Evolutionary conservation across 2,329 filamentous ascomycete genomes (phyloP), one percentile per base, ranked within the genome.

Genomic region (Fusarium sp.): DNA sequence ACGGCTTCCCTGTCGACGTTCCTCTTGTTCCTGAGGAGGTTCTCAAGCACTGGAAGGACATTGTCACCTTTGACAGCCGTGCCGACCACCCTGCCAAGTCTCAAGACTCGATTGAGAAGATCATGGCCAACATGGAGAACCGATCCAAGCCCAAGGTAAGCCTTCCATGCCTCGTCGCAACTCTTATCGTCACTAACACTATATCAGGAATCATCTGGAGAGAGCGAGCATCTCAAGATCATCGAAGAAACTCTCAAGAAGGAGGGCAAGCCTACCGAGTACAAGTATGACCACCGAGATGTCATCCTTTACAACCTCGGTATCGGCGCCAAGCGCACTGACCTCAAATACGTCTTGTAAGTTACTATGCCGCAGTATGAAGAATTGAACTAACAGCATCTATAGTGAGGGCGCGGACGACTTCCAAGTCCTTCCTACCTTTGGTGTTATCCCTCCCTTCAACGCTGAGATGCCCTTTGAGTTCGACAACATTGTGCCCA

Each of bases 261-360:
- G 43, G 85, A 93, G 75, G 83, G 90, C 34, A 74, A 76, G 38
- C 90, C 91, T 48, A 92, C 91, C 52, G 86, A 91, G 71, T 98
- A 91, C 80, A 84, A 83, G 63, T 98, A 93, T 74, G 88, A 89
- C 65, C 93, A 98, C 74, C 89, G 88, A 70, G 95, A 99, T 76
- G 84, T 90, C 46, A 95, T 96, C 71, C 89, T 99, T 44, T 99
- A 99, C 85, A 98, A 97, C 80, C 84, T 99, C 38, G 94, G 94
- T 58, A 79, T 99, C 60, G 95, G 95, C 55, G 93, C 94, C 66
- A 97, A 96, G 83, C 88, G 91, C 68, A 92, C 87, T 28, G 92
- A 99, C 61, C 85, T 99, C 35, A 86, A 89, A 64, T 89, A 96
- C 69, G 89, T 97, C 62, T 99, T 92, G 80, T 83, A 75, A 72